A percentile compares a stretch with the other conserved stretches of the same genome.
Evolutionary conservation across 495 filamentous ascomycete species (phyloP).

Genomic region (Usnea hakonensis): DNA sequence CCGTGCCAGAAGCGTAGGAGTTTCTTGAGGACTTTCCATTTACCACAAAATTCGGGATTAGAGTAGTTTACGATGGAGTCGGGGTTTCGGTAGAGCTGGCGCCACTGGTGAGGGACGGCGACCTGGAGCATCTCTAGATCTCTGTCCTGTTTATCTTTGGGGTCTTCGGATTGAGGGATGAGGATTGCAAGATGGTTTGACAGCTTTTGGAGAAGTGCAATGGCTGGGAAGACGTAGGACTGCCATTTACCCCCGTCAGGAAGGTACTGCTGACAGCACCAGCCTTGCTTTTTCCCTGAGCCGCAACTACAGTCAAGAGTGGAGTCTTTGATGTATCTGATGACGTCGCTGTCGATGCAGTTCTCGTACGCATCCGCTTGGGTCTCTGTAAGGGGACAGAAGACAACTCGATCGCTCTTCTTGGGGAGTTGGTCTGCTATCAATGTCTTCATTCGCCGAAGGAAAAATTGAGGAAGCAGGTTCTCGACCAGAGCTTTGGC

Average conservation of each 20-base stretch:
- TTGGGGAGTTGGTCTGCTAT: conserved; percentile 94
- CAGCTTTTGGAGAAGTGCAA: conserved; percentile 74
- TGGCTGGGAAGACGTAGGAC: conserved; percentile 75
- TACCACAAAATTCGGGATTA: conserved; percentile 90
- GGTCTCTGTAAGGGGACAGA: conserved; percentile 79
- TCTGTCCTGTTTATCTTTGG: conserved; percentile 68
- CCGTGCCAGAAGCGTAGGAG: conserved; percentile 82
- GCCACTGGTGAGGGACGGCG: conserved; percentile 70
- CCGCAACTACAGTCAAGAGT: conserved; percentile 63
- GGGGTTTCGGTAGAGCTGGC: conserved; percentile 61
- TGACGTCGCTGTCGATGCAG: conserved; percentile 62
- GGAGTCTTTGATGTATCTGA: conserved; percentile 59
- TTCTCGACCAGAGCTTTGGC: conserved; percentile 82
- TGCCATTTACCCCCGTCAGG: conserved; percentile 62
- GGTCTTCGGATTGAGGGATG: conserved; percentile 62
- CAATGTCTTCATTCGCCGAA: conserved; percentile 85
- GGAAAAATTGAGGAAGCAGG: conserved; percentile 84
- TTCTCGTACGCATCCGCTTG: conserved; percentile 83
- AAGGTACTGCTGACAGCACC: conserved; percentile 65
- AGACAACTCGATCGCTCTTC: conserved; percentile 90
- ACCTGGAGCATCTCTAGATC: conserved; percentile 71
- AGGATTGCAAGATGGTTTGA: conserved; percentile 88
- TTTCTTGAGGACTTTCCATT: conserved; percentile 89
- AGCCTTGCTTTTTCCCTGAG: conserved; percentile 63
- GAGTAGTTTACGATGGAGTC: conserved; percentile 77